Base-by-base conservation (phyloP, 2,329 filamentous ascomycete genomes). In the Fusarium sp. region DNA sequence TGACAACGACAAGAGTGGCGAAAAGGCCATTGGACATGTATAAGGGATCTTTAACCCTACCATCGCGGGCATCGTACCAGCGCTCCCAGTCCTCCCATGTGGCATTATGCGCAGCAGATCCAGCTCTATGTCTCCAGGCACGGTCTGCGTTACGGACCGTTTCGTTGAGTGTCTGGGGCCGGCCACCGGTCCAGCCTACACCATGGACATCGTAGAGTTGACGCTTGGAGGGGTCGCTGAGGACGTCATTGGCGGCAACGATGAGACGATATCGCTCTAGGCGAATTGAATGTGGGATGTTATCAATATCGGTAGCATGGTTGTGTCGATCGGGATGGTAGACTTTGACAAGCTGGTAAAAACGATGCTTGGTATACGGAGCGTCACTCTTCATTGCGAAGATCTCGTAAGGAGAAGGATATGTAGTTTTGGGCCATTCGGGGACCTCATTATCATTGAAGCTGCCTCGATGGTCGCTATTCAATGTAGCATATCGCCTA, bases 71-170 rank as follows among this genome's bases (percentile, higher is more conserved):
- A 33, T 88, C 83, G 71, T 92, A 86, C 90, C 91, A 97, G 42
- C 85, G 85, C 80, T 97, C 93, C 94, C 94, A 97, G 77, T 99
- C 96, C 77, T 99, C 96, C 96, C 96, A 99, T 0, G 96, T 98
- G 1, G 93, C 96, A 77, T 98, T 98, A 71, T 80, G 80, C 49
- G 84, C 84, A 14, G 86, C 77, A 54, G 79, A 85, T 23, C 81
- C 82, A 0, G 82, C 80, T 33, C 76, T 75, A 15, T 80, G 72
- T 35, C 85, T 82, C 86, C 86, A 89, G 6, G 78, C 74, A 23
- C 75, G 77, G 64, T 87, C 82, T 17, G 79, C 77, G 4, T 77
- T 67, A 37, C 83, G 76, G 3, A 75, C 58, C 17, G 62, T 63
- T 20, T 77, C 76, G 49, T 80, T 76, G 67, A 81, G 74, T 51